phyloP scores from a whole-genome alignment of 495 filamentous ascomycete species.

The Penicillium malachiteum region DNA sequence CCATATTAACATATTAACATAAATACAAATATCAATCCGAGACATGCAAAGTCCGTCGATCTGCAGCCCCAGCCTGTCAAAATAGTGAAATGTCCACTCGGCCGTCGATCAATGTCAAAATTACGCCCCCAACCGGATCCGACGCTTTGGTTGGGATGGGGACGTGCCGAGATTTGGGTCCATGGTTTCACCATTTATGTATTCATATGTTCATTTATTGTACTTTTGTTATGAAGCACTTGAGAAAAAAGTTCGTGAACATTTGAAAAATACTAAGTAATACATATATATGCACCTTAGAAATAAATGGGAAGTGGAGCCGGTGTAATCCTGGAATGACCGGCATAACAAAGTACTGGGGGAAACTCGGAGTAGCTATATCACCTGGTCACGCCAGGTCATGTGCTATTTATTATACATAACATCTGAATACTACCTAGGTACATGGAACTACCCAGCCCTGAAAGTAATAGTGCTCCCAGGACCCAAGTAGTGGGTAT shows the following conservation, averaged over 20 bases:
- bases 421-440: too few relatives aligned
- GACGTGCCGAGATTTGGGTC: slow-evolving; percentile 18
- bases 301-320: neutral
- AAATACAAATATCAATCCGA: slow-evolving; percentile 7
- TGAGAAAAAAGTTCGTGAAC: too few relatives aligned
- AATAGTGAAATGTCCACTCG: neutral
- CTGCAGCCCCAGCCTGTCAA: slow-evolving; percentile 11
- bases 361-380: too few relatives aligned
- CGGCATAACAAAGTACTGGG: neutral
- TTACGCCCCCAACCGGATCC: slow-evolving; percentile 24
- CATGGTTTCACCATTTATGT: slow-evolving; percentile 5
- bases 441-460: too few relatives aligned
- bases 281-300: neutral
- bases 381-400: too few relatives aligned
- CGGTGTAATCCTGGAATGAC: slow-evolving; percentile 5
- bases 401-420: too few relatives aligned
- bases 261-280: too few relatives aligned
- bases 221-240: too few relatives aligned
- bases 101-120: slow-evolving; percentile 14
- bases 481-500: neutral
- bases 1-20: too few relatives aligned
- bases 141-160: slow-evolving; percentile 25
- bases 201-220: neutral
- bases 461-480: too few relatives aligned
- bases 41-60: slow-evolving; percentile 17